A percentile compares a stretch with the other conserved stretches of the same genome.
These are phyloP conservation scores for Globisporangium spiculum DNA, from an alignment of 352 stramenopile species.

Conservation along the genomic window DNA sequence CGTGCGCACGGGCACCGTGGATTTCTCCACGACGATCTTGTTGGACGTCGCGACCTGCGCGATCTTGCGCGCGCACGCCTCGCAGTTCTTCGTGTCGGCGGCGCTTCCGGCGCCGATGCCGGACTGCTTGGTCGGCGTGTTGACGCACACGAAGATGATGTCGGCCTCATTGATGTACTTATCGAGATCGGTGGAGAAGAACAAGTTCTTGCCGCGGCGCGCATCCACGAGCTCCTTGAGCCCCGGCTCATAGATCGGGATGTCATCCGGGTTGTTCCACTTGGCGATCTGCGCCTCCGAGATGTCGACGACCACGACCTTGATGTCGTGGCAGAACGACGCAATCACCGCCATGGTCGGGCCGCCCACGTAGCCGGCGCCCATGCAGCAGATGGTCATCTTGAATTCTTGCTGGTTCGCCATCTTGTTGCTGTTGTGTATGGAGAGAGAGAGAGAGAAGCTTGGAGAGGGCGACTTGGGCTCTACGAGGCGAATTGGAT, in stretches of 20 bases:
- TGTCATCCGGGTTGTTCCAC: constrained; percentile 94
- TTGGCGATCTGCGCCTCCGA: constrained; percentile 95
- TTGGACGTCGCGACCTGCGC: constrained; percentile 90
- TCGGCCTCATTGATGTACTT: constrained; percentile 95
- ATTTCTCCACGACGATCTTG: constrained; percentile 99
- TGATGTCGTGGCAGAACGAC: constrained; percentile 95
- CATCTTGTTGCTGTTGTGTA: neutral
- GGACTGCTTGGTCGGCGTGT: constrained; percentile 98
- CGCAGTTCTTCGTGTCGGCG: constrained; percentile 99
- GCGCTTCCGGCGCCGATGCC: constrained; percentile 97
- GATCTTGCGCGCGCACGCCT: constrained; percentile 98
- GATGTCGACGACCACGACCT: constrained; percentile 98
- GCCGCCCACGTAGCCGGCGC: constrained; percentile 98
- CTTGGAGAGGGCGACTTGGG: constrained; percentile 1
- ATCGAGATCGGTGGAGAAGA: constrained; percentile 99
- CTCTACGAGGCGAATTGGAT: neutral
- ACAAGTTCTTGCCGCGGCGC: constrained; percentile 95
- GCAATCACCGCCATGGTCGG: constrained; percentile 99
- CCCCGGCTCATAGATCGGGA: constrained; percentile 99
- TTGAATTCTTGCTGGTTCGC: constrained; percentile 49
- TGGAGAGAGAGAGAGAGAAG: neutral
- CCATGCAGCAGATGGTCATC: constrained; percentile 96
- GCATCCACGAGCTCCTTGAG: constrained; percentile 96
- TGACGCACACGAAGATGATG: constrained; percentile 99
- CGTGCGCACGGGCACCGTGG: constrained; percentile 98